Conservation (phyloP, 2,329 filamentous ascomycete species). For the Elsinoe australis region DNA sequence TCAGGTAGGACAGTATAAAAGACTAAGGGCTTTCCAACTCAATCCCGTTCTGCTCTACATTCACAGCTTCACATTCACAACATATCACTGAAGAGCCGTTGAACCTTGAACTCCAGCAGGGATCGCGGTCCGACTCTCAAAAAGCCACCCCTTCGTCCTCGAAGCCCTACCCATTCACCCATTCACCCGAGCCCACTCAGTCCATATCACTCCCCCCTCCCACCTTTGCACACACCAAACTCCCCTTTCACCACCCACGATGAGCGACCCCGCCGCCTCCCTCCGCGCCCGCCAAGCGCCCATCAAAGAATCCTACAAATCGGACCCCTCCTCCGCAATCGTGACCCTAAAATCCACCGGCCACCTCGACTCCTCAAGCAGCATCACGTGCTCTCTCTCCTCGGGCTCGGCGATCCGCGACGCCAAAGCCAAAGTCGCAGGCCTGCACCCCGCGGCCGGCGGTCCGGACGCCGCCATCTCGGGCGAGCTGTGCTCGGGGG, state of each 20-base stretch:
- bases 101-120: too few species aligned
- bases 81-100: too few species aligned
- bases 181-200: background rate
- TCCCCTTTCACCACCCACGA: conserved; percentile 5
- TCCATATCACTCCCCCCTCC: background rate
- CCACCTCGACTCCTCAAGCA: conserved; percentile 36
- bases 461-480: conserved; percentile 38
- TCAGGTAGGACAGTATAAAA: background rate
- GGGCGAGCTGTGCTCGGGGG: conserved; percentile 43
- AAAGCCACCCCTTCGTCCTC: background rate
- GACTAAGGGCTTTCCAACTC: too few species aligned
- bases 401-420: conserved; percentile 35
- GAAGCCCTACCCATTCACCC: too few species aligned
- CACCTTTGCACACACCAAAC: background rate
- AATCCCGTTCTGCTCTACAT: too few species aligned
- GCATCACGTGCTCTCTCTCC: conserved; percentile 42
- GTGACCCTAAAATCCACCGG: conserved; percentile 41
- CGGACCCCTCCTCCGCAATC: conserved; percentile 38
- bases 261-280: conserved; percentile 20
- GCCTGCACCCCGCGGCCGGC: conserved; percentile 43
- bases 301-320: conserved; percentile 41
- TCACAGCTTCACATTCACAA: too few species aligned
- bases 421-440: conserved; percentile 39
- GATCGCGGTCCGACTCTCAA: too few species aligned
- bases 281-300: conserved; percentile 44